These are phyloP conservation scores for Immersiporthe knoxdaviesiana DNA, from an alignment of 2,329 filamentous ascomycete species.

Conservation along the genomic window DNA sequence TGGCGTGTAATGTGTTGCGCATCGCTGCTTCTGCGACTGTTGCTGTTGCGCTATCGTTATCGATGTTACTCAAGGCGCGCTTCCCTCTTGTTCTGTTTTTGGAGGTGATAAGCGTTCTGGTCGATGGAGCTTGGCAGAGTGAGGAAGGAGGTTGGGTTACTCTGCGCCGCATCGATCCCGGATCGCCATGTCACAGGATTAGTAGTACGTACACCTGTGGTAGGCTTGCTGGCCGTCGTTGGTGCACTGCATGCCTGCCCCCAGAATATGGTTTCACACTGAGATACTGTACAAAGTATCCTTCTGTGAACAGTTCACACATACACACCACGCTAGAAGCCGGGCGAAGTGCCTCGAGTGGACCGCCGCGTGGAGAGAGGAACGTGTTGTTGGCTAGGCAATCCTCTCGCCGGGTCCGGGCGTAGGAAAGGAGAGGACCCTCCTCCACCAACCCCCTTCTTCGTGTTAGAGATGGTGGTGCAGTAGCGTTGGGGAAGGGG, in stretches of 20 bases:
- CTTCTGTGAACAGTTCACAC: not conserved
- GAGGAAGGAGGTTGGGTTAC: constrained; percentile 8
- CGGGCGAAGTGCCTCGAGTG: not conserved
- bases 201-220: constrained; percentile 20
- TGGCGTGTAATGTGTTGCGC: not conserved
- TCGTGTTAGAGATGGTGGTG: not conserved
- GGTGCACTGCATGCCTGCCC: constrained; percentile 25
- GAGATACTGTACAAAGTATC: not conserved
- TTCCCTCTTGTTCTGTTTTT: not conserved
- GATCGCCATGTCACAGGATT: constrained; percentile 18
- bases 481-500: not conserved
- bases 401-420: not conserved
- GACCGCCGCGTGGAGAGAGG: not conserved
- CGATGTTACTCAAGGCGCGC: not conserved
- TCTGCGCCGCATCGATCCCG: constrained; percentile 10
- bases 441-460: too few species aligned
- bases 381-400: not conserved
- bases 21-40: not conserved
- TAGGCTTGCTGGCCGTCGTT: constrained; percentile 15
- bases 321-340: not conserved
- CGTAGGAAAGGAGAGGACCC: not conserved
- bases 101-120: not conserved
- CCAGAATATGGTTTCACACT: not conserved
- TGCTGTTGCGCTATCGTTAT: constrained; percentile 5
- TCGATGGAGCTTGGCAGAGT: constrained; percentile 4